phyloP scores from a whole-genome alignment of 306 rosid species.

The Lotus japonicus region DNA sequence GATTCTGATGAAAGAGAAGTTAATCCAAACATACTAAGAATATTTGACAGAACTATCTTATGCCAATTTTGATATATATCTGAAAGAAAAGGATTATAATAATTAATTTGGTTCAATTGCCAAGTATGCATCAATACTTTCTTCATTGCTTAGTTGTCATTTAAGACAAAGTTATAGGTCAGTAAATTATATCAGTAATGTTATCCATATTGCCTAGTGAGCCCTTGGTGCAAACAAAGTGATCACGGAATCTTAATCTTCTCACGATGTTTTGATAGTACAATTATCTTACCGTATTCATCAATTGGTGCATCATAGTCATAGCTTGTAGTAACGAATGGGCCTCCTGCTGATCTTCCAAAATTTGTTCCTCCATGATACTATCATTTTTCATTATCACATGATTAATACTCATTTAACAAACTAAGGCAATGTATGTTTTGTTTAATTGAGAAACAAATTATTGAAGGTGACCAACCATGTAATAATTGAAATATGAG shows the following conservation, averaged over 20 bases:
- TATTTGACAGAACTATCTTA: too few relatives aligned
- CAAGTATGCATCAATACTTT: too few relatives aligned
- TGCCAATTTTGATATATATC: too few relatives aligned
- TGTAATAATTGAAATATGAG: slow-evolving; percentile 75
- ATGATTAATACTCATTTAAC: not conserved
- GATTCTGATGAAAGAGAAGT: too few relatives aligned
- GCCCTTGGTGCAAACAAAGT: too few relatives aligned
- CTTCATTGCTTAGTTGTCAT: too few relatives aligned
- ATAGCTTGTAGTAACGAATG: slow-evolving; percentile 86
- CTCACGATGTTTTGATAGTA: not conserved
- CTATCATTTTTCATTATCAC: slow-evolving; percentile 40
- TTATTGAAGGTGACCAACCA: slow-evolving; percentile 56
- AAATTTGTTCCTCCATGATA: slow-evolving; percentile 99
- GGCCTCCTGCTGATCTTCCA: slow-evolving; percentile 97
- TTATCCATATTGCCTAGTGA: too few relatives aligned
- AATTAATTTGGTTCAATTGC: too few relatives aligned
- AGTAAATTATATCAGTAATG: too few relatives aligned
- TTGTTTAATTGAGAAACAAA: not conserved
- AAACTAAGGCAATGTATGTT: not conserved
- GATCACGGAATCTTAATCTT: not conserved
- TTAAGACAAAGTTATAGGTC: too few relatives aligned
- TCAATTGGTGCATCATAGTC: slow-evolving; percentile 97
- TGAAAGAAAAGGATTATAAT: too few relatives aligned
- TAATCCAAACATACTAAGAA: too few relatives aligned
- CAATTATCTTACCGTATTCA: slow-evolving; percentile 69